These are phyloP conservation scores for Gautieria morchelliformis DNA, from an alignment of 768 basidiomycete species.

Conservation along the genomic window DNA sequence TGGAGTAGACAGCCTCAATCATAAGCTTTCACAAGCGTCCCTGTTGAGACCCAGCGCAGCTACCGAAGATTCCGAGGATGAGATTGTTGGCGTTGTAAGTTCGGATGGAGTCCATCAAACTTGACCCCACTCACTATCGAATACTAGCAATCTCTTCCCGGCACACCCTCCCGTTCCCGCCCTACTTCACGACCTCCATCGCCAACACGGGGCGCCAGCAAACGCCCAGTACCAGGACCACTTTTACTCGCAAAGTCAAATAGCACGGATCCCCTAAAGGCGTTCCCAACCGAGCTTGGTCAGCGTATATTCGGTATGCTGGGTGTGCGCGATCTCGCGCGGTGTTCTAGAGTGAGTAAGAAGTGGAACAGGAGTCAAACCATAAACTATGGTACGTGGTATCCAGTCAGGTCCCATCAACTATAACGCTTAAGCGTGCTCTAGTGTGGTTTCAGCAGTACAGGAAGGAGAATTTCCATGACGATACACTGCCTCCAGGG, in stretches of 20 bases:
- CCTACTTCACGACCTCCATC: conserved; percentile 30
- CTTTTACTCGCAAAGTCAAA: conserved; percentile 26
- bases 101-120: not conserved
- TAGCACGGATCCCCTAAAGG: conserved; percentile 50
- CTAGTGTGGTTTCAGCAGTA: conserved; percentile 93
- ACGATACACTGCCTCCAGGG: conserved; percentile 63
- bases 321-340: conserved; percentile 54
- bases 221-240: conserved; percentile 40
- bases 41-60: conserved; percentile 3
- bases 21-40: conserved; percentile 11
- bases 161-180: conserved; percentile 17
- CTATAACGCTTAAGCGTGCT: not conserved
- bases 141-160: conserved; percentile 10
- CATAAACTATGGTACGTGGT: conserved; percentile 69
- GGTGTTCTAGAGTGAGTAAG: conserved; percentile 70
- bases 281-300: conserved; percentile 71
- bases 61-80: conserved; percentile 13
- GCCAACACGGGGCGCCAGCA: conserved; percentile 28
- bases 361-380: conserved; percentile 89
- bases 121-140: not conserved
- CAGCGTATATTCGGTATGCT: conserved; percentile 68
- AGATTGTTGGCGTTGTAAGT: conserved; percentile 18
- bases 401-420: not conserved
- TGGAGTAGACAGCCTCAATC: conserved; percentile 12
- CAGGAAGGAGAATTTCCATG: conserved; percentile 78